These are phyloP conservation scores for Gastrolobium bilobum DNA, from an alignment of 306 rosid genomes.

Conservation along the genomic window DNA sequence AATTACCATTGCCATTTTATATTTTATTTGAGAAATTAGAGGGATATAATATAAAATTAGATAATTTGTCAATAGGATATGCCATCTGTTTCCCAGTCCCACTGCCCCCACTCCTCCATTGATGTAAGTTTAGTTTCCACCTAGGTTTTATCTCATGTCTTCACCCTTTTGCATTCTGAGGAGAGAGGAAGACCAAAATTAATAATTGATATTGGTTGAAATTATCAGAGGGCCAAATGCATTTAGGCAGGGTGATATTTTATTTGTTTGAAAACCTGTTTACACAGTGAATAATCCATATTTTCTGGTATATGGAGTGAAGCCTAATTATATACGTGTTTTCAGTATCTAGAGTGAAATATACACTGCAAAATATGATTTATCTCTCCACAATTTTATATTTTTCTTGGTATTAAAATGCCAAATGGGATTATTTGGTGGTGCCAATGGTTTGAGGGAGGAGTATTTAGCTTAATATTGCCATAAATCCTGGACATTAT, in stretches of 20 bases:
- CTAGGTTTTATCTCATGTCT: not conserved
- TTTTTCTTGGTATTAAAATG: not conserved
- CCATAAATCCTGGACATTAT: not conserved
- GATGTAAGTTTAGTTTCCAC: conserved; percentile 6
- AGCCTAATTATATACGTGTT: not conserved
- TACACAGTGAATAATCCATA: conserved; percentile 11
- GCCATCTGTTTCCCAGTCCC: not conserved
- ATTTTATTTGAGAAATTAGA: not conserved
- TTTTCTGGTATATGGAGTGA: not conserved
- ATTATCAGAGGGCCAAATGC: not conserved
- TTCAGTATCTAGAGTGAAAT: not conserved
- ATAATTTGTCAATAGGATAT: not conserved
- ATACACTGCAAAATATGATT: not conserved
- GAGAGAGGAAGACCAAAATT: conserved; percentile 4
- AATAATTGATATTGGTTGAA: not conserved
- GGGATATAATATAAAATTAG: not conserved
- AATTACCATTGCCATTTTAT: not conserved
- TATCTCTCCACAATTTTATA: not conserved
- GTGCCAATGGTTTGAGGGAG: conserved; percentile 11
- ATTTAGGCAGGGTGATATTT: conserved; percentile 12
- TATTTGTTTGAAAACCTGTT: conserved; percentile 17
- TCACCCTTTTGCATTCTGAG: not conserved
- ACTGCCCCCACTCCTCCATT: not conserved
- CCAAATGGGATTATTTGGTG: not conserved
- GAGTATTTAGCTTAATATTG: not conserved